Conservation (phyloP, 148 eudicot species). For the Amaranthus cruentus region DNA sequence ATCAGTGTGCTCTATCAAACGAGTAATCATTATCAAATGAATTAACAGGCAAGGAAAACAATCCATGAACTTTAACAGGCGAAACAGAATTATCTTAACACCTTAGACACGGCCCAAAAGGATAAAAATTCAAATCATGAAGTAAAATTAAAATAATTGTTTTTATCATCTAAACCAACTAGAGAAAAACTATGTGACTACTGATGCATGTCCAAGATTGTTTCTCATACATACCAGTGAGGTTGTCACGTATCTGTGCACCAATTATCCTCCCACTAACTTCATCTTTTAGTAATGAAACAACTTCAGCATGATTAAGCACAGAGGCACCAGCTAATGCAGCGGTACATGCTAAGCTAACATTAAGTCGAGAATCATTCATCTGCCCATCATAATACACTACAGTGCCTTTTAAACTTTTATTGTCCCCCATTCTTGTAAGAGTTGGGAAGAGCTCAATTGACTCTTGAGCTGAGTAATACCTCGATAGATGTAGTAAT, state of each 20-base stretch:
- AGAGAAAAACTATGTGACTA: neutral
- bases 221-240: slow-evolving; percentile 53
- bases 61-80: neutral
- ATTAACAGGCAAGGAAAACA: neutral
- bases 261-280: slow-evolving; percentile 61
- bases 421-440: slow-evolving; percentile 54
- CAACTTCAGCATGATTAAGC: slow-evolving; percentile 89
- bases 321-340: slow-evolving; percentile 90
- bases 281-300: slow-evolving; percentile 76
- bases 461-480: slow-evolving; percentile 85
- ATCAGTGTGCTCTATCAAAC: neutral
- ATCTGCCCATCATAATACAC: slow-evolving; percentile 97
- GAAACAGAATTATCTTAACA: neutral
- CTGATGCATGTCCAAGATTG: neutral
- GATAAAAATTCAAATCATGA: too few relatives aligned
- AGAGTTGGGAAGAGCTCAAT: slow-evolving; percentile 92
- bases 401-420: slow-evolving; percentile 86
- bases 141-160: neutral
- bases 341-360: slow-evolving; percentile 88
- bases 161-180: neutral
- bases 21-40: neutral
- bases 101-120: neutral
- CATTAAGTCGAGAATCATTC: slow-evolving; percentile 91
- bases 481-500: slow-evolving; percentile 78
- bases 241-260: slow-evolving; percentile 65